Percentiles rank a stretch among this genome's conserved stretches.
These are phyloP conservation scores for Cryptosporidium canis DNA, from an alignment of 169 alveolate species.

Conservation along the genomic window DNA sequence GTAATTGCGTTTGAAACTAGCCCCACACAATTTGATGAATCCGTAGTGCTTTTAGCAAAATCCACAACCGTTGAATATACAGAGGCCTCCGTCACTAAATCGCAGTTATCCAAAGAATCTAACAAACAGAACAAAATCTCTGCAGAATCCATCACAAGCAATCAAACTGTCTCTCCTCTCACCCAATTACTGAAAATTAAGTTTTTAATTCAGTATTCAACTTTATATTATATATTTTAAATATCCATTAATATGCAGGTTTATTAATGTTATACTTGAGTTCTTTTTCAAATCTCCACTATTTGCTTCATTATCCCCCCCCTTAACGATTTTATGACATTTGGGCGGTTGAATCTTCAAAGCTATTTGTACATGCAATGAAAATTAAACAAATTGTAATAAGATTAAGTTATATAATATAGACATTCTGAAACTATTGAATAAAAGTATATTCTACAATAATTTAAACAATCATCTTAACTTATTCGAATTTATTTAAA, in stretches of 20 bases:
- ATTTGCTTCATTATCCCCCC: not conserved
- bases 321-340: not conserved
- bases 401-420: not conserved
- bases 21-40: conserved; percentile 59
- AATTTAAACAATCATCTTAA: too few relatives aligned
- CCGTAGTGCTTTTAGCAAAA: conserved; percentile 63
- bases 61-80: conserved; percentile 71
- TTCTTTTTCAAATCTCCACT: not conserved
- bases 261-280: not conserved
- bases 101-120: conserved; percentile 64
- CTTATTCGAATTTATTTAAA: too few relatives aligned
- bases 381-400: not conserved
- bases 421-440: not conserved
- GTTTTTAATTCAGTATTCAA: not conserved
- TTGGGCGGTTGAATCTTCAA: conserved; percentile 2
- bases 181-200: not conserved
- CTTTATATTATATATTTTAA: not conserved
- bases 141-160: conserved; percentile 54
- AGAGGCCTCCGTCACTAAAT: conserved; percentile 61
- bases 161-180: conserved; percentile 27
- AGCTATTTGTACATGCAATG: not conserved
- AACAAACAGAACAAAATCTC: conserved; percentile 65
- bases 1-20: conserved; percentile 61
- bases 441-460: not conserved
- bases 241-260: not conserved